Percentiles rank a stretch among this genome's conserved stretches.
These are phyloP conservation scores for Termitomyces eurrhizus DNA, from an alignment of 768 basidiomycete genomes.

Conservation along the genomic window DNA sequence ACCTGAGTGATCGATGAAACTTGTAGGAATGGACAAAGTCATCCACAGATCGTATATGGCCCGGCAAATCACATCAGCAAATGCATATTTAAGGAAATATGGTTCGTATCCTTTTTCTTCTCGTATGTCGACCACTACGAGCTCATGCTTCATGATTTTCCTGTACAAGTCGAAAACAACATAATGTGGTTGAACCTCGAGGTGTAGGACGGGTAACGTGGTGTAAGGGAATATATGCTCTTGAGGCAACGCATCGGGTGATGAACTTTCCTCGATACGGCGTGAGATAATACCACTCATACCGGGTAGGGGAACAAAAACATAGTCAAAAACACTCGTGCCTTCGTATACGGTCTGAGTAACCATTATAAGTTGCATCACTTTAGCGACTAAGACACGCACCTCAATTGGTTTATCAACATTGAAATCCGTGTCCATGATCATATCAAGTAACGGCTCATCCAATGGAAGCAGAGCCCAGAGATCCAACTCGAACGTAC, in stretches of 20 bases:
- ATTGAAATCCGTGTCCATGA: background rate
- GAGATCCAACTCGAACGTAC: background rate
- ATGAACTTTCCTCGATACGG: background rate
- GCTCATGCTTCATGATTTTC: background rate
- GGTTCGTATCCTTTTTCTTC: background rate
- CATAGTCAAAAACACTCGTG: background rate
- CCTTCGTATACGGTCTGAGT: background rate
- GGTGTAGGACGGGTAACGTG: background rate
- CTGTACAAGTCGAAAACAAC: background rate
- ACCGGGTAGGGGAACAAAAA: background rate
- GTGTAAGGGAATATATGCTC: no score
- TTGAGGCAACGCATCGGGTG: no score
- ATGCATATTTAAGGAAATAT: no score
- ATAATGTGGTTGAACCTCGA: background rate
- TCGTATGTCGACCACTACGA: background rate
- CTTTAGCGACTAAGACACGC: background rate
- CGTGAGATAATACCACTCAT: background rate
- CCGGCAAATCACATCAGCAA: background rate
- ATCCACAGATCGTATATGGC: background rate
- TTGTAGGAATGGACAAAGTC: no score
- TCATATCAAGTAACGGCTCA: background rate
- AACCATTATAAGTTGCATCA: background rate
- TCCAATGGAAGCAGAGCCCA: constrained; percentile 3
- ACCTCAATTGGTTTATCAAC: background rate
- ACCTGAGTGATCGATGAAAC: no score